Evolutionary conservation across 106 monocot genomes (phyloP), one percentile per base, ranked within the genome.

Genomic region (Xerophyta viscosa): DNA sequence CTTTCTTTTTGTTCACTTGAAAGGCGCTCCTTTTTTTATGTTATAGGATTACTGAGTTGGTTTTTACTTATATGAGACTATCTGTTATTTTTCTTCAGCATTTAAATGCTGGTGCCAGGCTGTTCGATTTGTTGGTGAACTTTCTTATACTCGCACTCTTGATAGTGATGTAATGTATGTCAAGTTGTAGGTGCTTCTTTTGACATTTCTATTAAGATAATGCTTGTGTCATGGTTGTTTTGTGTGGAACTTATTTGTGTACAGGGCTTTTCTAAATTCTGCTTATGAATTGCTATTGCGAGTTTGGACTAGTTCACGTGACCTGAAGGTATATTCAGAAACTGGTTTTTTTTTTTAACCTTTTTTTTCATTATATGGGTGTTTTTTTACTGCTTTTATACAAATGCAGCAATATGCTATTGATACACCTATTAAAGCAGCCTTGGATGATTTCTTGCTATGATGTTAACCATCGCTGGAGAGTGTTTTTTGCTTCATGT

Each of bases 41-140:
- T n/a, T n/a, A n/a, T n/a, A n/a, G n/a, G n/a, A n/a, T n/a, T n/a
- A n/a, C n/a, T n/a, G n/a, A n/a, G n/a, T n/a, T n/a, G n/a, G n/a
- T 33, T 33, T 33, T 33, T 6, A 33, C 33, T 33, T 11, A 33
- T 33, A 11, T 33, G 7, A 33, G 7, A 31, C n/a, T 48, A 22
- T 6, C 58, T 44, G 20, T 47, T 23, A n/a, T 56, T 43, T 46
- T 15, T 52, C 72, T 63, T 0, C 63, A 98, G 96, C 96, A 52
- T 79, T 98, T 41, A 85, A 79, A 50, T 86, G 96, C 61, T 98
- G 96, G 89, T 86, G 76, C 69, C 78, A 98, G 56, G 96, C 96
- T 63, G 71, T 79, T 51, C 96, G 84, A 37, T 82, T 66, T 61
- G 49, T 73, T 56, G 74, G 69, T 10, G 82, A 89, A 60, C 61